These are phyloP conservation scores for Sorghum bicolor DNA, from an alignment of 176 grass and related monocot genomes.

Conservation along the genomic window Sorghum_bicolor_NCBIv3 NC_012875.2:44434001-44434500, in stretches of 20 bases:
- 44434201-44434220: neutral
- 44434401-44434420: neutral
- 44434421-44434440: neutral
- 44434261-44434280: neutral
- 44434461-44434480: neutral
- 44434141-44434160: neutral
- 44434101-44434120: neutral
- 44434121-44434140: too few species aligned
- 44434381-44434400: neutral
- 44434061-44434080: neutral
- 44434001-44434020: constrained; percentile 43
- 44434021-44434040: constrained; percentile 71
- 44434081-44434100: constrained; percentile 1
- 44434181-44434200: neutral
- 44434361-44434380: neutral
- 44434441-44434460: neutral
- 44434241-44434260: neutral
- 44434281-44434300: neutral
- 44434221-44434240: neutral
- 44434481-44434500: neutral
- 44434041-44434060: constrained; percentile 10
- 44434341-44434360: neutral
- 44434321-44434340: neutral
- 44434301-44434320: neutral
- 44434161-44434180: neutral